Percentiles rank a stretch among this genome's conserved stretches.
phyloP scores from a whole-genome alignment of 805 yeast genomes.

The Pichia insulana region DNA sequence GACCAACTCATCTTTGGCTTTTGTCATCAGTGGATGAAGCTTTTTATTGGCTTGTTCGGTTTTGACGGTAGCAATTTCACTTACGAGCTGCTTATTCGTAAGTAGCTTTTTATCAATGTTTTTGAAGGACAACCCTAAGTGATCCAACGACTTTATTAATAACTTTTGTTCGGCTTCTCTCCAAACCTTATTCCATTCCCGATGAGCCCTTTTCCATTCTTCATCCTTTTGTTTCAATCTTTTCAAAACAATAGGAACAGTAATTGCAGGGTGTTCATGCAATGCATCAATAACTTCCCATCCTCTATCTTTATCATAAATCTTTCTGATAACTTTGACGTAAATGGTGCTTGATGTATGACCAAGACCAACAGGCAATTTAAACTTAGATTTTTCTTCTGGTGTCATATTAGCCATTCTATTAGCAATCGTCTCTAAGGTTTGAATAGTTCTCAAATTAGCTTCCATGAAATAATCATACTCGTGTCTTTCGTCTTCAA shows the following conservation, averaged over 20 bases:
- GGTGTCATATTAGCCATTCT: conserved; percentile 87
- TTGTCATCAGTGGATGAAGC: conserved; percentile 76
- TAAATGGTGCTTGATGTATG: conserved; percentile 86
- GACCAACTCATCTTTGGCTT: conserved; percentile 61
- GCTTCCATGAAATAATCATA: conserved; percentile 95
- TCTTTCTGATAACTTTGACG: conserved; percentile 84
- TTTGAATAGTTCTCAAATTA: conserved; percentile 88
- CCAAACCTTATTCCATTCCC: conserved; percentile 99
- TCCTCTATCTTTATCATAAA: conserved; percentile 91
- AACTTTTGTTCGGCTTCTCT: conserved; percentile 95
- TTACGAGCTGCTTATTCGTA: conserved; percentile 81
- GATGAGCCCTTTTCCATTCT: conserved; percentile 96
- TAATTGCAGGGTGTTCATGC: conserved; percentile 90
- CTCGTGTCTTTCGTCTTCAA: conserved; percentile 96
- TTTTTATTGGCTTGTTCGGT: conserved; percentile 86
- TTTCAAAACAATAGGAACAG: conserved; percentile 87
- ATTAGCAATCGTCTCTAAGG: conserved; percentile 89
- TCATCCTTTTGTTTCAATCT: conserved; percentile 96
- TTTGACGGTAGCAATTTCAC: conserved; percentile 87
- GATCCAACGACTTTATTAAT: conserved; percentile 88
- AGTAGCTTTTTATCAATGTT: conserved; percentile 91
- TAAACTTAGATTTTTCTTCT: conserved; percentile 73
- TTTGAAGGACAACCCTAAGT: conserved; percentile 89
- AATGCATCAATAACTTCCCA: conserved; percentile 93
- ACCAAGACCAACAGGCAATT: conserved; percentile 87